These are phyloP conservation scores for Aspergillus bertholletiae DNA, from an alignment of 495 filamentous ascomycete species.

Conservation along the genomic window DNA sequence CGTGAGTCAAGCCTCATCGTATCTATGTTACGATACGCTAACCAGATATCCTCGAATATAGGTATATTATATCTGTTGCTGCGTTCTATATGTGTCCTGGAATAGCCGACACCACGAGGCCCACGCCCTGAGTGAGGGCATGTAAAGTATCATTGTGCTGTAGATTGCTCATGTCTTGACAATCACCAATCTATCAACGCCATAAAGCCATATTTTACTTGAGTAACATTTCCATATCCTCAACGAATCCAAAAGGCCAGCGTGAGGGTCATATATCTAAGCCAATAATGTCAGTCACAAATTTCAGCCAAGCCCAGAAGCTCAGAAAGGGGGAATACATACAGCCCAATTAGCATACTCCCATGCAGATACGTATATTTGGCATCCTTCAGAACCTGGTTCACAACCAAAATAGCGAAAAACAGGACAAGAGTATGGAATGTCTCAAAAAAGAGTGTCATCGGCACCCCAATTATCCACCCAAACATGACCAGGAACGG, in stretches of 20 bases:
- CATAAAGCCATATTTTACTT: not conserved
- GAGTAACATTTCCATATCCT: not conserved
- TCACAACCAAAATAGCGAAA: slow-evolving; percentile 26
- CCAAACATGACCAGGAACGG: slow-evolving; percentile 41
- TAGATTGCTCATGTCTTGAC: no score
- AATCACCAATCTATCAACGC: no score
- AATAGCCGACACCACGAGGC: not conserved
- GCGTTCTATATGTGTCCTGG: slow-evolving; percentile 15
- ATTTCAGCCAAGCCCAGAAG: not conserved
- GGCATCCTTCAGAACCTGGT: slow-evolving; percentile 54
- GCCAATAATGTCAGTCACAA: not conserved
- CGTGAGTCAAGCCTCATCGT: slow-evolving; percentile 10
- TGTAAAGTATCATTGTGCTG: no score
- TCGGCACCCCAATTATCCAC: slow-evolving; percentile 32
- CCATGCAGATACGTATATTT: slow-evolving; percentile 56
- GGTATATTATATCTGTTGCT: slow-evolving; percentile 13
- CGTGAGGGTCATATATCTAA: slow-evolving; percentile 68
- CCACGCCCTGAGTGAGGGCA: not conserved
- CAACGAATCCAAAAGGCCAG: slow-evolving; percentile 71
- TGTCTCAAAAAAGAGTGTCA: slow-evolving; percentile 33
- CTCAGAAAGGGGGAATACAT: slow-evolving; percentile 1
- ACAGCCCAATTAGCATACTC: slow-evolving; percentile 21
- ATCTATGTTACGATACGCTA: not conserved
- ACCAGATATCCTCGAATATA: not conserved
- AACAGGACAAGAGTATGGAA: slow-evolving; percentile 36